phyloP scores from a whole-genome alignment of 129 eudicot species.

The Pseudognaphalium luteoalbum region DNA sequence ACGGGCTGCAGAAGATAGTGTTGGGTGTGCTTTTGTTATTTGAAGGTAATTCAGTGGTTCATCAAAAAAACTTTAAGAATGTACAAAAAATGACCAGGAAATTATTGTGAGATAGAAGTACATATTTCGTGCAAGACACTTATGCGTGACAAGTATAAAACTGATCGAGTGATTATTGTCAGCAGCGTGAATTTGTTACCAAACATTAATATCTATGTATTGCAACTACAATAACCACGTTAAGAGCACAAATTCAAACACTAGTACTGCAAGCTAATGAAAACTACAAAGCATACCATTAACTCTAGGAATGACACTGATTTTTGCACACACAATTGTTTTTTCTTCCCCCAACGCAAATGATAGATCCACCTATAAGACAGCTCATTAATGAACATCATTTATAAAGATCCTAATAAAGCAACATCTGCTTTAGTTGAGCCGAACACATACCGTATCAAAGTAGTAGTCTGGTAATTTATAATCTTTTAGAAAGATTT shows the following conservation, averaged over 20 bases:
- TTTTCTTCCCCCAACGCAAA: constrained; percentile 80
- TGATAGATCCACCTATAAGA: constrained; percentile 73
- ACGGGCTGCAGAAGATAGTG: background rate
- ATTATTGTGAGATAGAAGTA: too few relatives aligned
- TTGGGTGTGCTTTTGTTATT: background rate
- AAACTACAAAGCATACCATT: constrained; percentile 54
- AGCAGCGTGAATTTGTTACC: too few relatives aligned
- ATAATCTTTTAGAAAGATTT: constrained; percentile 88
- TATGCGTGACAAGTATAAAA: too few relatives aligned
- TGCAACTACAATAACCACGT: background rate
- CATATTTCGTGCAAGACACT: too few relatives aligned
- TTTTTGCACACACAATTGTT: constrained; percentile 69
- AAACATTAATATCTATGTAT: too few relatives aligned
- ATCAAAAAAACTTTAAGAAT: background rate
- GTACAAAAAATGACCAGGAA: background rate
- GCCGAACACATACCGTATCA: constrained; percentile 54
- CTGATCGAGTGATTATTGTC: too few relatives aligned
- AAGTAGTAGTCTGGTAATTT: constrained; percentile 89
- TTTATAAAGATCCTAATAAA: background rate
- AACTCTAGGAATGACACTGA: constrained; percentile 59
- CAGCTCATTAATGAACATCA: constrained; percentile 4
- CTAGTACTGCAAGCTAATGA: background rate
- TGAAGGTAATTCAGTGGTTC: background rate
- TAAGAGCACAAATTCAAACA: background rate
- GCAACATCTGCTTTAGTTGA: background rate